Evolutionary conservation across 306 rosid genomes (phyloP).

Genomic region (Elaeagnus macrophylla): DNA sequence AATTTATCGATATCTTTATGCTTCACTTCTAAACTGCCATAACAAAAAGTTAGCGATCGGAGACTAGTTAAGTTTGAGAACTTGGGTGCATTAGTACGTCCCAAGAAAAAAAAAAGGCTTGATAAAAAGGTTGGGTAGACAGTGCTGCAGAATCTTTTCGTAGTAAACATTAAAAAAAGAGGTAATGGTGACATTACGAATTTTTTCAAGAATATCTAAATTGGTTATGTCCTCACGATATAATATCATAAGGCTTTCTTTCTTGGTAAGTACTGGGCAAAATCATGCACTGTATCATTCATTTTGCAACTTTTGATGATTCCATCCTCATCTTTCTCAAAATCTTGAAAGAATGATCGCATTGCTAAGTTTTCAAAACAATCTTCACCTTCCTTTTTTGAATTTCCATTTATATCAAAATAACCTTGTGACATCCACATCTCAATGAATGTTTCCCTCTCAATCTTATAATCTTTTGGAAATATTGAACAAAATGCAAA

Average conservation of each 20-base stretch:
- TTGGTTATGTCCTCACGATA: too few relatives aligned
- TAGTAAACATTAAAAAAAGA: too few relatives aligned
- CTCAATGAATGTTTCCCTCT: background rate
- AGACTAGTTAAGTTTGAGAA: too few relatives aligned
- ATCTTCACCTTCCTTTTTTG: background rate
- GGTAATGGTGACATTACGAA: too few relatives aligned
- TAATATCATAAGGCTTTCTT: background rate
- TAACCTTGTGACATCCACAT: background rate
- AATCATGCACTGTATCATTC: background rate
- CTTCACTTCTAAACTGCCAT: too few relatives aligned
- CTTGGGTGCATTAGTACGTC: too few relatives aligned
- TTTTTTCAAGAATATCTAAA: too few relatives aligned
- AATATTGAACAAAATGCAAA: background rate
- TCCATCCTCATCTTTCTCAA: background rate
- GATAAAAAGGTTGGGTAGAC: too few relatives aligned
- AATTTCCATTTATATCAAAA: background rate
- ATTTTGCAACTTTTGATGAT: background rate
- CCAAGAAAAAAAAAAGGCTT: too few relatives aligned
- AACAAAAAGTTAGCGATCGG: too few relatives aligned
- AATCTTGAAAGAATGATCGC: background rate
- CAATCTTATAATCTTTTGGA: background rate
- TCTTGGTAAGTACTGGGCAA: background rate
- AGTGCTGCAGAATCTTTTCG: too few relatives aligned
- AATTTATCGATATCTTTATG: too few relatives aligned
- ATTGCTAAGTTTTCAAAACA: background rate